Conservation (phyloP, 2,329 filamentous ascomycete genomes). For the Cryoendolithus antarcticus region DNA sequence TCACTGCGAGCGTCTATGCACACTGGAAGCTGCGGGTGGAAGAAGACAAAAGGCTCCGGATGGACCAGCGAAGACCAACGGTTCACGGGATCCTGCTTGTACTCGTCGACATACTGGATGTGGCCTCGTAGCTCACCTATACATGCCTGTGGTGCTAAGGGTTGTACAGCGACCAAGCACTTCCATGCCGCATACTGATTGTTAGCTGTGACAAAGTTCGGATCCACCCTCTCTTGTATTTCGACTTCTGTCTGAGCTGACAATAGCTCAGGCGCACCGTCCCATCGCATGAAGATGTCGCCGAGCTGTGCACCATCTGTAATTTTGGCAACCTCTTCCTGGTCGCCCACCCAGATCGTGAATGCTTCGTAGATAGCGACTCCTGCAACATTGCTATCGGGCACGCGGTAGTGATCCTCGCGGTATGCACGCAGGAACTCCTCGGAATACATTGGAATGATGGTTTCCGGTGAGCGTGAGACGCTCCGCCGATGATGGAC, state of each 20-base stretch:
- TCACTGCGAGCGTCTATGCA: conserved; percentile 87
- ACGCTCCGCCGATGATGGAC: conserved; percentile 57
- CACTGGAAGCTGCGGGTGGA: conserved; percentile 76
- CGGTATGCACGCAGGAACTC: conserved; percentile 56
- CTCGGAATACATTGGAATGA: conserved; percentile 24
- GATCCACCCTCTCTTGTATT: conserved; percentile 41
- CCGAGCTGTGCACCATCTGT: conserved; percentile 3
- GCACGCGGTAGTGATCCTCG: conserved; percentile 32
- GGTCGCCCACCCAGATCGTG: conserved; percentile 66
- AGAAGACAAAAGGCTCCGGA: conserved; percentile 42
- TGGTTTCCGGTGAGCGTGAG: conserved; percentile 51
- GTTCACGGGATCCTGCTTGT: conserved; percentile 32
- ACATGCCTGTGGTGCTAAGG: conserved; percentile 40
- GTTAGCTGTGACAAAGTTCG: conserved; percentile 31
- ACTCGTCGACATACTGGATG: conserved; percentile 36
- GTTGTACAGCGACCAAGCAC: conserved; percentile 44
- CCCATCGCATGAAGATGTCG: conserved; percentile 43
- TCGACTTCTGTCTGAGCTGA: conserved; percentile 39
- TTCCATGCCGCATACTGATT: conserved; percentile 58
- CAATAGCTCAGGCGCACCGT: conserved; percentile 42
- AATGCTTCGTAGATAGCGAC: conserved; percentile 63
- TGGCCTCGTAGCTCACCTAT: conserved; percentile 59
- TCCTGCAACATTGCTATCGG: conserved; percentile 17
- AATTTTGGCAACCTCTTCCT: conserved; percentile 34
- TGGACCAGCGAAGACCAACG: conserved; percentile 37